Evolutionary conservation across 345 rosid genomes (phyloP), one percentile per base, ranked within the genome.

Genomic region (Citropsis articulata): DNA sequence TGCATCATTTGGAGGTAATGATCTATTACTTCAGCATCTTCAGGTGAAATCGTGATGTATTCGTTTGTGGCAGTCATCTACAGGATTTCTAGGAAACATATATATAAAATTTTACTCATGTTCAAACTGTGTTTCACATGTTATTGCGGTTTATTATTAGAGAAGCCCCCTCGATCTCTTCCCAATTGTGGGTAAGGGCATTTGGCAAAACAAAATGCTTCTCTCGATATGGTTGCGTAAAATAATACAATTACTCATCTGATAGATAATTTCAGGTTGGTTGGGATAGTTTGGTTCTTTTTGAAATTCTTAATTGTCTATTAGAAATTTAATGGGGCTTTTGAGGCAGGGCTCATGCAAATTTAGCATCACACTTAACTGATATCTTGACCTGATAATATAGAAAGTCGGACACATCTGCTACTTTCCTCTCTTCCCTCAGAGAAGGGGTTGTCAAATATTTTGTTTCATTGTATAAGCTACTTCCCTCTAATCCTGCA

Each of bases 1-100:
- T 76, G 99, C 98, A 62, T 95, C 99, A 42, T 95, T 95, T 88
- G 99, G 99, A 93, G 99, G 99, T 95, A 87, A 57, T 81, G 38
- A 70, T 78, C 72, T 14, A 16, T 14, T 70, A 42, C 24, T 80
- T 21, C n/a, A 50, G 66, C 36, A 77, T 38, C 63, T 73, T 71
- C 27, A 45, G 16, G 50, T 45, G 50, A 45, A 30, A 33, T 65
- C 60, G 65, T 42, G 19, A n/a, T 13, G 33, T 66, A 40, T 68
- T 62, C 71, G 53, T 67, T 27, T 73, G 7, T 63, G 27, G 65
- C 53, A 18, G 8, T 69, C 40, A 31, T 59, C 71, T 21, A 31
- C 57, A 27, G 42, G 61, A 62, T 70, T 59, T 45, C 21, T 31
- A 31, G 65, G 48, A 28, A 61, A 40, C 8, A 38, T 70, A 45